phyloP scores from a whole-genome alignment of 495 filamentous ascomycete species.

The Glarea lozoyensis region DNA sequence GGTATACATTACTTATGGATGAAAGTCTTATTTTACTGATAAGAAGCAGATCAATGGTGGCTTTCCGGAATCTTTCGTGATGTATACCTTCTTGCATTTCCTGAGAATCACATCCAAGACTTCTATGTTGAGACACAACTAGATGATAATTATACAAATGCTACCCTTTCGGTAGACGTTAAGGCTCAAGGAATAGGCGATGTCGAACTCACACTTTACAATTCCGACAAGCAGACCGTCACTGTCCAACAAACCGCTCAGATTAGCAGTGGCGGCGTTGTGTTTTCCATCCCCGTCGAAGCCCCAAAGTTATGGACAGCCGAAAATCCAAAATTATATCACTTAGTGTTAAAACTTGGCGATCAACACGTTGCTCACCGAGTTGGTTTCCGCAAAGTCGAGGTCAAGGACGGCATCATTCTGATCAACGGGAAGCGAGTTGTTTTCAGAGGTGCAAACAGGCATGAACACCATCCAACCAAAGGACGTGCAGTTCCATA shows the following conservation, averaged over 20 bases:
- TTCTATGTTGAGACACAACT: conserved; percentile 45
- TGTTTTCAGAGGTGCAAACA: conserved; percentile 56
- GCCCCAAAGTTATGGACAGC: conserved; percentile 54
- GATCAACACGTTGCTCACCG: conserved; percentile 36
- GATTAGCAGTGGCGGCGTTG: conserved; percentile 7
- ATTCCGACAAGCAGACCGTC: conserved; percentile 15
- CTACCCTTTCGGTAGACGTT: conserved; percentile 40
- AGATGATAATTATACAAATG: conserved; percentile 46
- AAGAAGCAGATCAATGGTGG: conserved; percentile 24
- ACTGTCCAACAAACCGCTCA: conserved; percentile 23
- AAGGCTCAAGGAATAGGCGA: conserved; percentile 24
- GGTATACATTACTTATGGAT: conserved; percentile 38
- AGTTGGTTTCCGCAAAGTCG: conserved; percentile 52
- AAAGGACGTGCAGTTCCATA: conserved; percentile 53
- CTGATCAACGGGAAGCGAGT: conserved; percentile 52
- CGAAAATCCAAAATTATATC: conserved; percentile 57
- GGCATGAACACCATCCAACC: conserved; percentile 56
- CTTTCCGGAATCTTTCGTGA: conserved; percentile 55
- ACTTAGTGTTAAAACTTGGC: conserved; percentile 31
- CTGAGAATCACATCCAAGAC: conserved; percentile 45
- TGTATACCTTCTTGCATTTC: conserved; percentile 51
- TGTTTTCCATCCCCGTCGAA: conserved; percentile 8
- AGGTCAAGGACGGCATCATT: conserved; percentile 47
- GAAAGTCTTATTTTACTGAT: too few relatives aligned
- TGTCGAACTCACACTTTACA: conserved; percentile 27